phyloP scores from a whole-genome alignment of 306 rosid species.

The Elaeagnus macrophylla region DNA sequence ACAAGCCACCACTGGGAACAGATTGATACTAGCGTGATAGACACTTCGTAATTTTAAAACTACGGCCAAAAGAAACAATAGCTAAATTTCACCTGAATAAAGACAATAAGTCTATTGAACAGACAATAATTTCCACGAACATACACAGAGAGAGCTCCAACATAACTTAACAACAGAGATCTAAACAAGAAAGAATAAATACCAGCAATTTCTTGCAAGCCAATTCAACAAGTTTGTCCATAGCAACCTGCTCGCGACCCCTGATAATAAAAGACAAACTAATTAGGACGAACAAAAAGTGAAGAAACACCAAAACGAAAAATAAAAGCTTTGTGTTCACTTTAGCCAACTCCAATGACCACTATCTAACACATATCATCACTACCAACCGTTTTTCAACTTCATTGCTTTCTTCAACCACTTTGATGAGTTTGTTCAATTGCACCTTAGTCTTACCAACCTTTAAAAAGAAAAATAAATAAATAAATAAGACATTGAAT shows the following conservation, averaged over 20 bases:
- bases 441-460: slow-evolving; percentile 45
- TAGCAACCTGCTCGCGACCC: slow-evolving; percentile 65
- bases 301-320: slow-evolving; percentile 11
- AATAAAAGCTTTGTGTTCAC: background rate
- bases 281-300: slow-evolving; percentile 8
- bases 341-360: slow-evolving; percentile 8
- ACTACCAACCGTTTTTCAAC: slow-evolving; percentile 46
- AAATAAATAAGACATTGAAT: slow-evolving; percentile 3
- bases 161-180: background rate
- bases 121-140: background rate
- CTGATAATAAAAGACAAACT: slow-evolving; percentile 31
- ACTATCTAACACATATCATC: slow-evolving; percentile 13
- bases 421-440: slow-evolving; percentile 37
- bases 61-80: no score
- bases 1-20: no score
- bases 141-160: background rate
- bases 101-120: no score
- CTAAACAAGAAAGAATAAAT: slow-evolving; percentile 13
- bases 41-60: no score
- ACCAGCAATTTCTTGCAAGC: slow-evolving; percentile 84
- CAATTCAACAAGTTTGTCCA: slow-evolving; percentile 68
- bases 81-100: no score
- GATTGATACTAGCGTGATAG: no score
- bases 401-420: slow-evolving; percentile 50
- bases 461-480: slow-evolving; percentile 25